phyloP scores from a whole-genome alignment of 352 stramenopile species.

The Globisporangium acanthophoron region DNA sequence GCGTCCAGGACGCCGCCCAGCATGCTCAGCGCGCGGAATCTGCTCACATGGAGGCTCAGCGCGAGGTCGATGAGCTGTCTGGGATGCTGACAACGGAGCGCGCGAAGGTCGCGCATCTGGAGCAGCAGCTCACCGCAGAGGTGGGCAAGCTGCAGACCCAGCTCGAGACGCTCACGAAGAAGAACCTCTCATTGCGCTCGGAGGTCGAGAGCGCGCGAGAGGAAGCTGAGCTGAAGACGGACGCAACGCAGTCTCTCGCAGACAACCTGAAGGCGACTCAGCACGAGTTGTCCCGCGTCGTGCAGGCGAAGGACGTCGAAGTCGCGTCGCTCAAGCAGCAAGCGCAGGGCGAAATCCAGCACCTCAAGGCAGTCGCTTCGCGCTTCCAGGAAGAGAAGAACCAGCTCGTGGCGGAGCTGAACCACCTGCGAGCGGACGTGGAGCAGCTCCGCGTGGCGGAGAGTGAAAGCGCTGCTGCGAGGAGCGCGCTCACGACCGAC shows the following conservation, averaged over 20 bases:
- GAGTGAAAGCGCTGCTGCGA: slow-evolving; percentile 12
- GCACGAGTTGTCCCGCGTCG: slow-evolving; percentile 1
- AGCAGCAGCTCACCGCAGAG: slow-evolving; percentile 42
- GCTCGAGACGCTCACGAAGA: slow-evolving; percentile 52
- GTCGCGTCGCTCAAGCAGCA: slow-evolving; percentile 2
- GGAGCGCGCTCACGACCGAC: slow-evolving; percentile 16
- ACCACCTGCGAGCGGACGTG: slow-evolving; percentile 2
- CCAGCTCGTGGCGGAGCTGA: background rate
- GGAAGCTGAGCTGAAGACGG: slow-evolving; percentile 10
- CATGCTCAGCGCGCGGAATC: slow-evolving; percentile 24
- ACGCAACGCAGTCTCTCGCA: slow-evolving; percentile 8
- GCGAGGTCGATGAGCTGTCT: slow-evolving; percentile 47
- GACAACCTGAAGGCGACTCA: slow-evolving; percentile 11
- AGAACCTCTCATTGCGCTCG: slow-evolving; percentile 49
- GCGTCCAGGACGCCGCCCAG: slow-evolving; percentile 5
- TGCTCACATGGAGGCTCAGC: slow-evolving; percentile 31
- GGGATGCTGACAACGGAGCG: slow-evolving; percentile 36
- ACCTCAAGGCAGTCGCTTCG: background rate
- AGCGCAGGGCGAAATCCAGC: slow-evolving; percentile 7
- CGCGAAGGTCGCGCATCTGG: slow-evolving; percentile 26
- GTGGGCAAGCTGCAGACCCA: slow-evolving; percentile 36
- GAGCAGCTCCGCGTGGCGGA: slow-evolving; percentile 18
- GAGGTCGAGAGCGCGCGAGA: slow-evolving; percentile 29
- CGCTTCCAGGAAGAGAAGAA: slow-evolving; percentile 13
- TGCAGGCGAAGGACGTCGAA: slow-evolving; percentile 12